Evolutionary conservation across 2,329 filamentous ascomycete genomes (phyloP).

Genomic region (Akanthomyces muscarius): DNA sequence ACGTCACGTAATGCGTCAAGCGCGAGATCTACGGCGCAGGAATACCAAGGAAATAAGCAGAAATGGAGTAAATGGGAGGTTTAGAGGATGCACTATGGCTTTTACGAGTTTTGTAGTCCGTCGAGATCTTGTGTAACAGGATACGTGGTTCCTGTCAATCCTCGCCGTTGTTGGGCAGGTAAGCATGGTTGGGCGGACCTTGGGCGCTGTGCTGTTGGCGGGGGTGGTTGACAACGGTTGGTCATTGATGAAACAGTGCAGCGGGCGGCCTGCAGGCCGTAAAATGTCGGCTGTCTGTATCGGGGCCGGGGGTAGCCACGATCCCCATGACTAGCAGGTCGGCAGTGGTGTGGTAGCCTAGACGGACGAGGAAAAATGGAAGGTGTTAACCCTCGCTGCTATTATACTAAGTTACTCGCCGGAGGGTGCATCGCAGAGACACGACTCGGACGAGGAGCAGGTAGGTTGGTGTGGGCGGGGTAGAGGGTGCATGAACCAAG

Average conservation of each 20-base stretch:
- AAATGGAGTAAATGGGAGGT: not conserved
- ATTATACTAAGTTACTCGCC: not conserved
- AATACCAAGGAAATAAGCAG: conserved; percentile 3
- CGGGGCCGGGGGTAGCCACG: not conserved
- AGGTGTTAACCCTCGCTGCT: not conserved
- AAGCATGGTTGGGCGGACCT: not conserved
- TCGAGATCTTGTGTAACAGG: conserved; percentile 2
- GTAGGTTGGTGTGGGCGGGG: conserved; percentile 3
- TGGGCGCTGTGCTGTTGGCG: not conserved
- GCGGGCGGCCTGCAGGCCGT: not conserved
- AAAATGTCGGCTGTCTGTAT: not conserved
- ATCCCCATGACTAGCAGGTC: not conserved
- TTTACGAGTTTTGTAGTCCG: not conserved
- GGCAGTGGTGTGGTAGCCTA: not conserved
- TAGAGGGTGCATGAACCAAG: conserved; percentile 11
- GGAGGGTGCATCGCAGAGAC: not conserved
- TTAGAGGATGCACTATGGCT: not conserved
- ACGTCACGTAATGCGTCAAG: conserved; percentile 9
- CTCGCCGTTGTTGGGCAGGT: not conserved
- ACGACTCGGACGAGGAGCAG: not conserved
- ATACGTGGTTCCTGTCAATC: not conserved
- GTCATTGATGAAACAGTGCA: not conserved
- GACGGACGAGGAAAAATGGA: not conserved
- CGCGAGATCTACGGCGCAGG: not conserved
- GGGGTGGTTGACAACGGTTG: not conserved